phyloP scores from a whole-genome alignment of 371 early-diverging fungal genomes.

The Cokeromyces recurvatus region DNA sequence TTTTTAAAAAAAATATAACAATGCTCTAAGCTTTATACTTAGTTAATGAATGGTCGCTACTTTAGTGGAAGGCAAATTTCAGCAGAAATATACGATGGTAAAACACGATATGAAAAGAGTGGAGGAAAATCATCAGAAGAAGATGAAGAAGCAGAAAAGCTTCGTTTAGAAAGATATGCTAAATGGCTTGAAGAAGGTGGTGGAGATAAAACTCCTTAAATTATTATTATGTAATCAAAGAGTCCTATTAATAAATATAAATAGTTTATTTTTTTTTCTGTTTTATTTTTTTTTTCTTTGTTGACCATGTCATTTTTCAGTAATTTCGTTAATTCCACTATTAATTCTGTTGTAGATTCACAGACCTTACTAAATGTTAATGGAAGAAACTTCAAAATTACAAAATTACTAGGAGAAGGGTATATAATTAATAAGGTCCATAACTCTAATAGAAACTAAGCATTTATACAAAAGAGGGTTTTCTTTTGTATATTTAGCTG shows the following conservation, averaged over 20 bases:
- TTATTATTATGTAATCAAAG: no score
- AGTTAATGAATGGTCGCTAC: slow-evolving; percentile 88
- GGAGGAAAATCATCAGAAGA: slow-evolving; percentile 46
- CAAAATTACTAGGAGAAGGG: slow-evolving; percentile 72
- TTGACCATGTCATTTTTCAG: slow-evolving; percentile 13
- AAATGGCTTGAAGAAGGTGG: slow-evolving; percentile 71
- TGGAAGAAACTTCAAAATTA: slow-evolving; percentile 52
- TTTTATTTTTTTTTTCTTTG: no score
- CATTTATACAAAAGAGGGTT: slow-evolving; percentile 51
- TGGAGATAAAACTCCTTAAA: slow-evolving; percentile 18
- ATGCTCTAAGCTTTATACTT: not conserved
- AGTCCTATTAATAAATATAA: no score
- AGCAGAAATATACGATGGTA: slow-evolving; percentile 83
- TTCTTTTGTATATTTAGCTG: slow-evolving; percentile 69
- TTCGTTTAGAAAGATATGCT: slow-evolving; percentile 73
- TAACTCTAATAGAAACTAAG: not conserved
- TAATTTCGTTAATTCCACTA: slow-evolving; percentile 10
- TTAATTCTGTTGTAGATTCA: slow-evolving; percentile 13
- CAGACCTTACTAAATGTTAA: slow-evolving; percentile 43
- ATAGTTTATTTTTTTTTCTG: no score
- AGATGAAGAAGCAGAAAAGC: slow-evolving; percentile 68
- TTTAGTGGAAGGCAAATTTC: slow-evolving; percentile 82
- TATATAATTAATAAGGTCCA: slow-evolving; percentile 11
- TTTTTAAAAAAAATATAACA: not conserved
- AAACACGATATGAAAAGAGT: slow-evolving; percentile 55